These are phyloP conservation scores for Linnemannia hyalina DNA, from an alignment of 192 early-diverging fungal genomes.

Conservation along the genomic window DNA sequence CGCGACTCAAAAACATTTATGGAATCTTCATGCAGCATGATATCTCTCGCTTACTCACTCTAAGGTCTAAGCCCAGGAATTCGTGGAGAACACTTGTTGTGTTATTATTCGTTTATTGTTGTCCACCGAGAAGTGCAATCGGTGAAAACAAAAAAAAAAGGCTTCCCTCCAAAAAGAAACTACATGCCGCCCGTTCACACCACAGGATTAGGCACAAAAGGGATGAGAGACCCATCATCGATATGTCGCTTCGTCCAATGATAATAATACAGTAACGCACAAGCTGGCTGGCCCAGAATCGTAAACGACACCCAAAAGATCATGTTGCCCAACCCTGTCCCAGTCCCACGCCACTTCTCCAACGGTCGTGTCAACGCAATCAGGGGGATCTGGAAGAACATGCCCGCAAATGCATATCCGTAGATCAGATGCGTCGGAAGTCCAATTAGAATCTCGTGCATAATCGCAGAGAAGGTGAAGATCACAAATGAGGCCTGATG, in stretches of 20 bases:
- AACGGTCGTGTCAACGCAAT: conserved; percentile 77
- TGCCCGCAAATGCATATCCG: conserved; percentile 87
- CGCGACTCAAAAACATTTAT: neutral
- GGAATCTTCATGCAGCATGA: too few species aligned
- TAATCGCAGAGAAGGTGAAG: conserved; percentile 84
- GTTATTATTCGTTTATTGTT: too few species aligned
- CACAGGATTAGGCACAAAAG: neutral
- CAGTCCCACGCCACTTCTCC: conserved; percentile 78
- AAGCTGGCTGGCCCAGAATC: conserved; percentile 83
- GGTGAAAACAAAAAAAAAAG: neutral
- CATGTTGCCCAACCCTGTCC: conserved; percentile 79
- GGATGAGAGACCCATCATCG: conserved; percentile 9
- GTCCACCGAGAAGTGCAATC: too few species aligned
- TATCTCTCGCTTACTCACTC: too few species aligned
- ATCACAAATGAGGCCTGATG: conserved; percentile 70
- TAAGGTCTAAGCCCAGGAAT: too few species aligned
- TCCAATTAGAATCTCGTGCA: conserved; percentile 91
- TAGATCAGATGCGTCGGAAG: conserved; percentile 83
- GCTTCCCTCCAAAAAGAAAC: neutral
- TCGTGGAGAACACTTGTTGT: too few species aligned
- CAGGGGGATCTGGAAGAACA: conserved; percentile 83
- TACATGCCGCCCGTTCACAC: neutral
- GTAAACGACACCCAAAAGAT: conserved; percentile 89
- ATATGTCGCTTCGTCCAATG: conserved; percentile 58
- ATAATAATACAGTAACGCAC: conserved; percentile 81